These are phyloP conservation scores for Diutina sp. DNA, from an alignment of 1,139 yeast genomes.

Conservation along the genomic window DNA sequence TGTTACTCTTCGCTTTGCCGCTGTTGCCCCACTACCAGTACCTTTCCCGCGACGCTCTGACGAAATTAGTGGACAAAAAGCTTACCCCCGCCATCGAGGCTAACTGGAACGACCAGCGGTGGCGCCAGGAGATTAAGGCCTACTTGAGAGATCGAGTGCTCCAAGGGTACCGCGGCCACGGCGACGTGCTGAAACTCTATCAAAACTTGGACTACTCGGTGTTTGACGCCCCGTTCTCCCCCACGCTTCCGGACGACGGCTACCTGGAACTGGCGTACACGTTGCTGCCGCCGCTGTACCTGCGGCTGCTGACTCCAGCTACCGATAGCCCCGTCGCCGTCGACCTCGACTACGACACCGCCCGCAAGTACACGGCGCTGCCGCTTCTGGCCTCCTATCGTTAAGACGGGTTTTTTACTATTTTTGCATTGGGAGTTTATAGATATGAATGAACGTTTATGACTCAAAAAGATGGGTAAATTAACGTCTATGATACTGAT, in stretches of 20 bases:
- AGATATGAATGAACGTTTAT: not conserved
- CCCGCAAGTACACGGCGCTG: not conserved
- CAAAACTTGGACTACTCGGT: slow-evolving; percentile 1
- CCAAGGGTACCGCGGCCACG: not conserved
- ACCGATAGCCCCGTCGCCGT: not conserved
- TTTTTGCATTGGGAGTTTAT: not conserved
- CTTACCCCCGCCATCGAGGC: not conserved
- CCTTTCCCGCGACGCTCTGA: slow-evolving; percentile 27
- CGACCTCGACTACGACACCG: not conserved
- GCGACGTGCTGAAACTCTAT: not conserved
- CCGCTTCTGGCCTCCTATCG: not conserved
- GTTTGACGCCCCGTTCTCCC: not conserved
- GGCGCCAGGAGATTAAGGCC: not conserved
- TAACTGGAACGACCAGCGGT: not conserved
- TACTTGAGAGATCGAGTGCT: not conserved
- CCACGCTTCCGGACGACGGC: not conserved
- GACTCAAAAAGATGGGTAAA: not conserved
- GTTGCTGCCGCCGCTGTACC: not conserved
- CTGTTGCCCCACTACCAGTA: slow-evolving; percentile 43
- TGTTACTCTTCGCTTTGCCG: slow-evolving; percentile 43
- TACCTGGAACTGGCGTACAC: not conserved
- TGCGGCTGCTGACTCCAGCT: not conserved
- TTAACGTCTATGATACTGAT: not conserved
- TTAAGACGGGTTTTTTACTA: too few relatives aligned
- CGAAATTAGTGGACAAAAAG: slow-evolving; percentile 13